Base-by-base conservation (phyloP, 2,329 filamentous ascomycete genomes). In the Camillea tinctor region DNA sequence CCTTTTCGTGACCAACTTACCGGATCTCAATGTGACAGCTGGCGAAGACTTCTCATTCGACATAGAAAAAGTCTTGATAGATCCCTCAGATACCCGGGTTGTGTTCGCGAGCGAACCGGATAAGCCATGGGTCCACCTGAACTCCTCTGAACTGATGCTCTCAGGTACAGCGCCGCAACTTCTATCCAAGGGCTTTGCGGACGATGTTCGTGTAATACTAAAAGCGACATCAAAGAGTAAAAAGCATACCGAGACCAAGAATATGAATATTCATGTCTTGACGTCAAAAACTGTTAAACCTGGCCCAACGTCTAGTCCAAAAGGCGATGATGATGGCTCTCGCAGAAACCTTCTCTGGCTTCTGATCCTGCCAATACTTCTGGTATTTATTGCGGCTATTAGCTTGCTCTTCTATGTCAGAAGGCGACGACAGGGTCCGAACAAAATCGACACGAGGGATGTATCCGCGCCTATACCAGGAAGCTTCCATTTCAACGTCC, bases 121-220 rank as follows among this genome's bases (percentile, higher is more conserved):
- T n/a, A 61, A 61, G 19, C 64, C 72, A 7, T 76, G 74, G 74
- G 58, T 74, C n/a, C 65, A 59, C 8, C 71, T 74, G 36, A 69
- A 75, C 52, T 56, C 67, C 19, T 65, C 66, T 2, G 65, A 61
- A 1, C 50, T 69, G 53, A 54, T 63, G 11, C 61, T 73, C 9
- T 71, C 69, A 3, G 72, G 72, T 8, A 65, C 64, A 9, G 68
- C 63, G 24, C 72, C 72, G 3, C 52, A 66, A 24, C 50, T 54
- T 8, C 48, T 52, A 5, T 22, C 56, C 4, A 52, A 50, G 4
- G 58, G 60, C 15, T 59, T 61, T 23, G 58, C 50, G 2, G 54
- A 58, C 2, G 57, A 62, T 19, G 61, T 66, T 19, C 59, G 52
- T 2, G 17, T 73, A 3, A 50, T 50, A n/a, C 61, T 74, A 56